phyloP scores from a whole-genome alignment of 2,329 filamentous ascomycete species.

The Cadophora luteo-olivacea region DNA sequence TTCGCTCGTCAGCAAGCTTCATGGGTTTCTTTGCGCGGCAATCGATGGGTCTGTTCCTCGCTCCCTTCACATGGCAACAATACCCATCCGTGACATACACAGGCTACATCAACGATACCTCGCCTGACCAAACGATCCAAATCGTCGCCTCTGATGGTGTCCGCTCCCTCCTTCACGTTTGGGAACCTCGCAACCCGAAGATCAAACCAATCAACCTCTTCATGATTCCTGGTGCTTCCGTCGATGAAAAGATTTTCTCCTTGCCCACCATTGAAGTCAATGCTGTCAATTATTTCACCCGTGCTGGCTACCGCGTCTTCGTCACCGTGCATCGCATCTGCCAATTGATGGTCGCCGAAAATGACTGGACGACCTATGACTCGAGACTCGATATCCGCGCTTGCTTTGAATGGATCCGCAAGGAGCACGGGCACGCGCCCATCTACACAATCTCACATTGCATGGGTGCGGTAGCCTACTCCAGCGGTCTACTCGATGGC shows the following conservation, averaged over 20 bases:
- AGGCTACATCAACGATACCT: conserved; percentile 60
- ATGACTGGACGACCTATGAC: conserved; percentile 65
- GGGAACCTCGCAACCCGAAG: conserved; percentile 53
- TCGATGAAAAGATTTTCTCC: conserved; percentile 68
- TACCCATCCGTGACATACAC: conserved; percentile 56
- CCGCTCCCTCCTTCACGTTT: conserved; percentile 60
- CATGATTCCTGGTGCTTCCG: conserved; percentile 67
- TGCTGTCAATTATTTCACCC: conserved; percentile 66
- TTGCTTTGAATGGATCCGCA: conserved; percentile 59
- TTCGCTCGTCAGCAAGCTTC: conserved; percentile 56
- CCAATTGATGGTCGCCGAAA: conserved; percentile 55
- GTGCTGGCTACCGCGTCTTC: conserved; percentile 66
- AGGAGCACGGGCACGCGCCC: conserved; percentile 45
- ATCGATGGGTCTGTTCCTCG: conserved; percentile 59
- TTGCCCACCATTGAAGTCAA: conserved; percentile 69
- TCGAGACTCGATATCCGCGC: conserved; percentile 64
- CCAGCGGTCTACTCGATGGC: conserved; percentile 65
- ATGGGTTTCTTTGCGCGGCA: conserved; percentile 62
- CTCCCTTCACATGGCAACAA: conserved; percentile 61
- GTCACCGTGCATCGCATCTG: conserved; percentile 65
- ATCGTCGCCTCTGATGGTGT: conserved; percentile 60
- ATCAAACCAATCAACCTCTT: conserved; percentile 57
- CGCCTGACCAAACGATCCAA: conserved; percentile 50
- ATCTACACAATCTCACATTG: conserved; percentile 68
- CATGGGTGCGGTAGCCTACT: conserved; percentile 66